Evolutionary conservation across 495 filamentous ascomycete species (phyloP).

Genomic region (Penicillium fimorum): DNA sequence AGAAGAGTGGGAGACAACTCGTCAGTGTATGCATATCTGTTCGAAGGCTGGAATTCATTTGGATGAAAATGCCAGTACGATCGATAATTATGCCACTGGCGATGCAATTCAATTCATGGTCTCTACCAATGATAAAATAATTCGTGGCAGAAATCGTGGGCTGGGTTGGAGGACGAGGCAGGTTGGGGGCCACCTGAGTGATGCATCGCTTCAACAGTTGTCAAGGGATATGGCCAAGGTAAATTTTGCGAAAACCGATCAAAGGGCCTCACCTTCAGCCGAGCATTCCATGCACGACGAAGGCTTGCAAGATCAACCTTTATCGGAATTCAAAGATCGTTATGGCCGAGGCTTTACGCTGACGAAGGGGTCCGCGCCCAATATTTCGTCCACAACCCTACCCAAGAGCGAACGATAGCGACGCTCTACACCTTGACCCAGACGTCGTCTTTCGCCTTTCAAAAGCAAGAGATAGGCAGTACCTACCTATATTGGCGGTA

Average conservation of each 20-base stretch:
- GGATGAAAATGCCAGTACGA: conserved; percentile 32
- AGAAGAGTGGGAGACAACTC: conserved; percentile 40
- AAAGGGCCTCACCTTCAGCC: conserved; percentile 14
- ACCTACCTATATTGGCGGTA: not conserved
- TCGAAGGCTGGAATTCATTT: conserved; percentile 33
- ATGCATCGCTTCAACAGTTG: conserved; percentile 38
- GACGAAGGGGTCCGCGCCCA: not conserved
- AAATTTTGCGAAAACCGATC: conserved; percentile 14
- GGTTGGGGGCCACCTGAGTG: conserved; percentile 40
- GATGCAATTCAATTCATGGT: conserved; percentile 44
- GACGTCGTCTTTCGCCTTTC: not conserved
- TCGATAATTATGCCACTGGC: conserved; percentile 40
- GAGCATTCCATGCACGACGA: conserved; percentile 1
- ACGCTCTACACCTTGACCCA: not conserved
- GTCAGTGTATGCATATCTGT: conserved; percentile 40
- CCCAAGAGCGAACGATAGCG: not conserved
- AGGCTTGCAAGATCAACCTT: conserved; percentile 10
- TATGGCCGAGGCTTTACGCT: conserved; percentile 39
- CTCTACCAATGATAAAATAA: conserved; percentile 36
- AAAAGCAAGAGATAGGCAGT: not conserved
- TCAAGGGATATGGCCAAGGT: conserved; percentile 36
- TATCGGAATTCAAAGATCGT: conserved; percentile 31
- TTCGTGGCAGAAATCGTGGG: conserved; percentile 39
- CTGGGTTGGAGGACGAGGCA: conserved; percentile 42
- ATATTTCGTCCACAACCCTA: not conserved